These are phyloP conservation scores for Aspergillus funiculosus DNA, from an alignment of 495 filamentous ascomycete genomes.

Conservation along the genomic window DNA sequence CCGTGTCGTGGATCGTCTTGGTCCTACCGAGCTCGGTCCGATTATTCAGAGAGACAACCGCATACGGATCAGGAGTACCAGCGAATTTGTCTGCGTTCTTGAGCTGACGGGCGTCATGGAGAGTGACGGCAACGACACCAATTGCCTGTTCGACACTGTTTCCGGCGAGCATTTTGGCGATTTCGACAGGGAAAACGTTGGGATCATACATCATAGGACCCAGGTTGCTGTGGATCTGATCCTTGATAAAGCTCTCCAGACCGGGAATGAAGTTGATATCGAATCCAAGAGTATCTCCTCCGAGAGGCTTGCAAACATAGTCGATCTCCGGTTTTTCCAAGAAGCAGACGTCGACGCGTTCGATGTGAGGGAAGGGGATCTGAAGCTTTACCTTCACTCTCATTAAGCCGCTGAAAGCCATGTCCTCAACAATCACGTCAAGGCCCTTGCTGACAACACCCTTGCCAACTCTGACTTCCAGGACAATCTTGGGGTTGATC, in stretches of 20 bases:
- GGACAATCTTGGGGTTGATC: constrained; percentile 91
- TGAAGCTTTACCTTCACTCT: constrained; percentile 96
- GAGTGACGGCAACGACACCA: constrained; percentile 83
- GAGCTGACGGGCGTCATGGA: constrained; percentile 84
- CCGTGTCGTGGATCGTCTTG: constrained; percentile 76
- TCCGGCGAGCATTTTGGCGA: constrained; percentile 98
- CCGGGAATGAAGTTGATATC: constrained; percentile 99
- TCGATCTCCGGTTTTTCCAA: constrained; percentile 71
- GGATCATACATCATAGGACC: constrained; percentile 96
- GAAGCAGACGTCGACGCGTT: constrained; percentile 88
- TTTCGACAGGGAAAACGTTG: constrained; percentile 96
- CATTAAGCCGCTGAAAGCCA: constrained; percentile 92
- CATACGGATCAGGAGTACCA: constrained; percentile 90
- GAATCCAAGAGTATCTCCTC: constrained; percentile 90
- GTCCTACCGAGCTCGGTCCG: constrained; percentile 76
- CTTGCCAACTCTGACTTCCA: constrained; percentile 90
- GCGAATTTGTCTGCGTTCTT: constrained; percentile 94
- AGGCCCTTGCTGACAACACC: constrained; percentile 93
- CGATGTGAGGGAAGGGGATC: constrained; percentile 89
- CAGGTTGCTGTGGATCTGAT: constrained; percentile 88
- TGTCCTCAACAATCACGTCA: constrained; percentile 96
- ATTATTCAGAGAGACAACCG: constrained; percentile 78
- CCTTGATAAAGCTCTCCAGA: constrained; percentile 86
- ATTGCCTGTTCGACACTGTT: constrained; percentile 92
- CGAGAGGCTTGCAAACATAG: constrained; percentile 95